These are phyloP conservation scores for Chloranthus sessilifolius DNA, from an alignment of 164 flowering plant species.

Conservation along the genomic window DNA sequence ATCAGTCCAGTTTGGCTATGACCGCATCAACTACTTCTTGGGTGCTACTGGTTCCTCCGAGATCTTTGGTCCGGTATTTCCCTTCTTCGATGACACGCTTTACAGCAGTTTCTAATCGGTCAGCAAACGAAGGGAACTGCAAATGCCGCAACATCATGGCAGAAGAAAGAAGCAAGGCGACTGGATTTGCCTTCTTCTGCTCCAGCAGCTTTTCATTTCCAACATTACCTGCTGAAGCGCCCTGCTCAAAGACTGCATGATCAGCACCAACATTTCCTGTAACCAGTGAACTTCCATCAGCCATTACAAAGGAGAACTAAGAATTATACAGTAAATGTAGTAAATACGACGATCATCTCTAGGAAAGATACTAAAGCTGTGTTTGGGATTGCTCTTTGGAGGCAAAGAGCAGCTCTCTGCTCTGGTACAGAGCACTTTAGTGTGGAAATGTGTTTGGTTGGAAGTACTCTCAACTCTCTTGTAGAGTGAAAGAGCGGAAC, in stretches of 20 bases:
- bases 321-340: too few relatives aligned
- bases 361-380: too few relatives aligned
- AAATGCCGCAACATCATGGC: conserved; percentile 18
- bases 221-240: conserved; percentile 17
- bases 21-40: conserved; percentile 16
- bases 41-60: conserved; percentile 14
- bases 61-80: conserved; percentile 15
- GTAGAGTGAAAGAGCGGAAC: too few relatives aligned
- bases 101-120: conserved; percentile 15
- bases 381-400: too few relatives aligned
- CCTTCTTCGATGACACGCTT: conserved; percentile 13
- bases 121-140: conserved; percentile 19
- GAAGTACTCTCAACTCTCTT: too few relatives aligned
- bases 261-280: conserved; percentile 14
- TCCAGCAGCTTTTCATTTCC: conserved; percentile 11
- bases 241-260: conserved; percentile 17
- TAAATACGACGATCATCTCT: too few relatives aligned
- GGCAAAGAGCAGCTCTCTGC: too few relatives aligned
- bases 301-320: too few relatives aligned
- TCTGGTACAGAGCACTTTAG: too few relatives aligned
- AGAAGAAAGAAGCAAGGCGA: conserved; percentile 15
- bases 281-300: too few relatives aligned
- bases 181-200: conserved; percentile 14
- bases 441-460: too few relatives aligned
- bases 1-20: conserved; percentile 6